Evolutionary conservation across 805 yeast genomes (phyloP).

Genomic region (Dipodascus albidus): DNA sequence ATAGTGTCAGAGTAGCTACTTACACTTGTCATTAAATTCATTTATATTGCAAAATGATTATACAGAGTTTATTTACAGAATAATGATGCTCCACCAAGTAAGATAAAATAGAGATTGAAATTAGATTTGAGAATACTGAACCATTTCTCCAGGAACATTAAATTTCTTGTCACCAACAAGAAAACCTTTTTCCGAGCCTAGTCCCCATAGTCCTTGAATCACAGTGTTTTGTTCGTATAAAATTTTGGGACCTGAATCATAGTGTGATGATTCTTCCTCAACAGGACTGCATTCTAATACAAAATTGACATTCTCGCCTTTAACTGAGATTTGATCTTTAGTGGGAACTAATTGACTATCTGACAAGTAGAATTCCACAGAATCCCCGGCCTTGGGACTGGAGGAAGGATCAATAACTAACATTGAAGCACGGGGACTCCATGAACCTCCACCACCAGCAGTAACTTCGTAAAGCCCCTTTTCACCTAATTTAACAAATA

Average conservation of each 20-base stretch:
- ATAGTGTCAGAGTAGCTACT: too few relatives aligned
- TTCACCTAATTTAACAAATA: slow-evolving; percentile 14
- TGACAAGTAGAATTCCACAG: slow-evolving; percentile 30
- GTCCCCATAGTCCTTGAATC: slow-evolving; percentile 20
- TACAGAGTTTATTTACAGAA: not conserved
- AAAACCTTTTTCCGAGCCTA: slow-evolving; percentile 24
- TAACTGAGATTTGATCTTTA: slow-evolving; percentile 4
- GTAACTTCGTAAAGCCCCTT: slow-evolving; percentile 38
- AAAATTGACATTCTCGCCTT: slow-evolving; percentile 2
- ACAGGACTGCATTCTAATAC: slow-evolving; percentile 21
- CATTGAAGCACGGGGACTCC: slow-evolving; percentile 60
- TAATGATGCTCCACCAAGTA: not conserved
- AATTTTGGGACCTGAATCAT: not conserved
- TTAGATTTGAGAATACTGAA: not conserved
- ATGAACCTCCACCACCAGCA: slow-evolving; percentile 72
- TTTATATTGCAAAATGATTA: not conserved
- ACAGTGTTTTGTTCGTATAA: slow-evolving; percentile 11
- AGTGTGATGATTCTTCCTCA: slow-evolving; percentile 11
- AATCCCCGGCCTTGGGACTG: slow-evolving; percentile 32
- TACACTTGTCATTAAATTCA: too few relatives aligned
- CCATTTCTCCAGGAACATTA: slow-evolving; percentile 19
- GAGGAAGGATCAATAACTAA: slow-evolving; percentile 57
- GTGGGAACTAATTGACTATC: slow-evolving; percentile 12
- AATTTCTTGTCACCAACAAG: slow-evolving; percentile 21
- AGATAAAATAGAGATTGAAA: too few relatives aligned